phyloP scores from a whole-genome alignment of 768 basidiomycete genomes.

The Gelatoporia subvermispora region DNA sequence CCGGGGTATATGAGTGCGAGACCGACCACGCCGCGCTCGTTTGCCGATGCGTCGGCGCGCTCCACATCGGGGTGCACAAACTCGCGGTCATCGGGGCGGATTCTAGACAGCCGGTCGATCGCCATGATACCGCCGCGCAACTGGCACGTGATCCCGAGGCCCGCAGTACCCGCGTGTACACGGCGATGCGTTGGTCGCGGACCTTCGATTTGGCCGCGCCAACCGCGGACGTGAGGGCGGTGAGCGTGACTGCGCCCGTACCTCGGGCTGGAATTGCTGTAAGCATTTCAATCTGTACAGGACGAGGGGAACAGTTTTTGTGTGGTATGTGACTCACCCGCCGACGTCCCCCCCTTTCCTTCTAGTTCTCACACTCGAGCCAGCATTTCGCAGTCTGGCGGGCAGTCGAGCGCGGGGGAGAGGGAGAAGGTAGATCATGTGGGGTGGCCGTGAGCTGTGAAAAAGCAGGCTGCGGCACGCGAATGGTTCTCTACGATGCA shows the following conservation, averaged over 20 bases:
- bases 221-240: slow-evolving; percentile 63
- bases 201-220: slow-evolving; percentile 61
- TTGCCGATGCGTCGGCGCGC: slow-evolving; percentile 38
- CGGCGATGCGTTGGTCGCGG: slow-evolving; percentile 68
- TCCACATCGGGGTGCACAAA: slow-evolving; percentile 57
- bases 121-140: slow-evolving; percentile 71
- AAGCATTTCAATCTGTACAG: not conserved
- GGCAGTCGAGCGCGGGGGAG: no score
- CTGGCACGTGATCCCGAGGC: slow-evolving; percentile 74
- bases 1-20: slow-evolving; percentile 84
- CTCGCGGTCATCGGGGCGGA: slow-evolving; percentile 42
- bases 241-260: slow-evolving; percentile 71
- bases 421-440: no score
- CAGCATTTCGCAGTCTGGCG: no score
- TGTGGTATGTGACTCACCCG: no score
- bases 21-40: slow-evolving; percentile 38
- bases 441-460: no score
- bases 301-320: not conserved
- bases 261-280: slow-evolving; percentile 47
- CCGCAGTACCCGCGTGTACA: slow-evolving; percentile 80
- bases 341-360: no score
- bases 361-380: no score
- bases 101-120: slow-evolving; percentile 39
- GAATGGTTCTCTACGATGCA: no score
- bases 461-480: no score